Conservation (phyloP, 2,329 filamentous ascomycete genomes). For the Sporothrix inflata region DNA sequence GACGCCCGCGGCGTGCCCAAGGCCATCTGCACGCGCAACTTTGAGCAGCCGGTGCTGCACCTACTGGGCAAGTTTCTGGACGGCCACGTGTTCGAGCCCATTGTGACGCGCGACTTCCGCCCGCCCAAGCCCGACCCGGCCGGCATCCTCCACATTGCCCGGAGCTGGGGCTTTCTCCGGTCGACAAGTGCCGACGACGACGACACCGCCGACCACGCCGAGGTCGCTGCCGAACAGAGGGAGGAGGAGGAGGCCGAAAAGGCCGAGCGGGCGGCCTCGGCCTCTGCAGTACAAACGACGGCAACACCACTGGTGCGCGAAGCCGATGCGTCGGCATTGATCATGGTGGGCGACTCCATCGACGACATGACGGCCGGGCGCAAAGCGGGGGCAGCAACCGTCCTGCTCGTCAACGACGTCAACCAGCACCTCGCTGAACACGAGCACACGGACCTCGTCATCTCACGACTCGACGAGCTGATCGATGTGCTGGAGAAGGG, state of each 20-base stretch:
- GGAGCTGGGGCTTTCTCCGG: slow-evolving; percentile 67
- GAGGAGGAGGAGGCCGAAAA: slow-evolving; percentile 35
- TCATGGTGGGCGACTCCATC: slow-evolving; percentile 77
- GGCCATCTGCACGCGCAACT: slow-evolving; percentile 93
- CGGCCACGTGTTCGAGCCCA: slow-evolving; percentile 69
- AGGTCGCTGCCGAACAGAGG: slow-evolving; percentile 30
- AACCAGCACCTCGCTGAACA: slow-evolving; percentile 72
- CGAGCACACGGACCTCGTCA: slow-evolving; percentile 75
- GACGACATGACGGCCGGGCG: slow-evolving; percentile 92
- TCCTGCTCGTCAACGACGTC: slow-evolving; percentile 82
- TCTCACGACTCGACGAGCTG: slow-evolving; percentile 74
- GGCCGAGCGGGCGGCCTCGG: slow-evolving; percentile 18
- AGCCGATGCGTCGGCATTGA: slow-evolving; percentile 53
- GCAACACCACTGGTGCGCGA: slow-evolving; percentile 32
- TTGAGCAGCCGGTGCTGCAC: slow-evolving; percentile 76
- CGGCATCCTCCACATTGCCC: slow-evolving; percentile 83
- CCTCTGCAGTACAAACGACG: slow-evolving; percentile 27
- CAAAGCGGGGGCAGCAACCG: slow-evolving; percentile 82
- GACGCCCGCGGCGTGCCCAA: slow-evolving; percentile 69
- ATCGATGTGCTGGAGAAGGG: slow-evolving; percentile 74
- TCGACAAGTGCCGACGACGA: slow-evolving; percentile 29
- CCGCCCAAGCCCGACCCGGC: slow-evolving; percentile 88
- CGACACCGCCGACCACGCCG: slow-evolving; percentile 31
- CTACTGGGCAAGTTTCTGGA: slow-evolving; percentile 75
- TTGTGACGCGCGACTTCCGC: slow-evolving; percentile 81